Conservation (phyloP, 768 basidiomycete species). For the Rhizopogon sp. region DNA sequence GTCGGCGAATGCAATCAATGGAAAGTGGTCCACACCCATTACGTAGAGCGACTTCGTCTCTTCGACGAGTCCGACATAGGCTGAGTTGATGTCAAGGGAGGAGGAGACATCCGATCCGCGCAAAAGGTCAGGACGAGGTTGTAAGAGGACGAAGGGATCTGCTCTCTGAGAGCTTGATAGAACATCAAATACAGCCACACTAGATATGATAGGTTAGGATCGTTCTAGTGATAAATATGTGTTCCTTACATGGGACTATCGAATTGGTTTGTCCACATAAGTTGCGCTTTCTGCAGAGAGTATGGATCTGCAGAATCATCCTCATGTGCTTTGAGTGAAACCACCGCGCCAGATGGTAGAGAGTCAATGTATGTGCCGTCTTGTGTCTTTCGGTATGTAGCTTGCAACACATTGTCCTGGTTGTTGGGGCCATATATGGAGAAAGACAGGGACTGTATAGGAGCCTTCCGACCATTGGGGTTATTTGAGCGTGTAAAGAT, state of each 20-base stretch:
- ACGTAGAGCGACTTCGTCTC: conserved; percentile 76
- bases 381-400: conserved; percentile 67
- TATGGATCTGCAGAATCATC: conserved; percentile 23
- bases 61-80: conserved; percentile 78
- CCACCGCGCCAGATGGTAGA: conserved; percentile 71
- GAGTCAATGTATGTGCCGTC: conserved; percentile 82
- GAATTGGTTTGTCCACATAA: conserved; percentile 60
- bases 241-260: conserved; percentile 59
- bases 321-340: conserved; percentile 57
- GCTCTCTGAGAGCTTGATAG: conserved; percentile 40
- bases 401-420: conserved; percentile 69
- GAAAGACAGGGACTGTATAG: conserved; percentile 80
- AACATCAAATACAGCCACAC: conserved; percentile 83
- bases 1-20: conserved; percentile 72
- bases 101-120: conserved; percentile 36
- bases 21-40: conserved; percentile 78
- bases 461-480: conserved; percentile 31
- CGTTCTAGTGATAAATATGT: not conserved
- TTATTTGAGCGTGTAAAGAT: conserved; percentile 60
- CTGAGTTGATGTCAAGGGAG: conserved; percentile 43
- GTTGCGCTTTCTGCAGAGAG: conserved; percentile 28
- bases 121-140: conserved; percentile 79
- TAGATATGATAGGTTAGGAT: conserved; percentile 21
- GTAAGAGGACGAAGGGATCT: conserved; percentile 78
- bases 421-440: conserved; percentile 93